phyloP scores from a whole-genome alignment of 2,329 filamentous ascomycete species.

The Microdochium nivale region DNA sequence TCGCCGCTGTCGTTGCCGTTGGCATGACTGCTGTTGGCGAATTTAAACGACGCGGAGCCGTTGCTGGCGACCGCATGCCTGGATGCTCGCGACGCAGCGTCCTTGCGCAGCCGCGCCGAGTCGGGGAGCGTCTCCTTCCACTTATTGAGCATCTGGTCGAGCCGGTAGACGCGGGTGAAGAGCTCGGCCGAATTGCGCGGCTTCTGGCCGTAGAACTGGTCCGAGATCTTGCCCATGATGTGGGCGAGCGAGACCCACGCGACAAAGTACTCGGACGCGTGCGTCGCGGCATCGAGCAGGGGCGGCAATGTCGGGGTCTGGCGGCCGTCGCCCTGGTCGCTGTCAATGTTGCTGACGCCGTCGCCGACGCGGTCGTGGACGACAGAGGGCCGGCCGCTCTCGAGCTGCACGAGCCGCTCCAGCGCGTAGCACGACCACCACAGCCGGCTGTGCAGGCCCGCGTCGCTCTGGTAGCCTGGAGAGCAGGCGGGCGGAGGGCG shows the following conservation, averaged over 20 bases:
- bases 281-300: neutral
- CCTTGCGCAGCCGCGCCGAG: conserved; percentile 1
- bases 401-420: conserved; percentile 14
- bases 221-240: conserved; percentile 8
- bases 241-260: conserved; percentile 7
- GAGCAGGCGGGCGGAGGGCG: neutral
- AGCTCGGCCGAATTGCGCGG: neutral
- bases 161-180: neutral
- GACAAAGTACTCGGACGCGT: conserved; percentile 3
- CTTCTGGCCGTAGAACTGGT: conserved; percentile 7
- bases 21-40: neutral
- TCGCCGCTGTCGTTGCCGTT: neutral
- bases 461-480: neutral
- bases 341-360: neutral
- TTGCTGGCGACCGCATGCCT: neutral
- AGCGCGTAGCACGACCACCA: conserved; percentile 12
- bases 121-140: conserved; percentile 8
- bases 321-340: neutral
- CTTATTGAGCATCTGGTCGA: conserved; percentile 8
- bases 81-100: conserved; percentile 1
- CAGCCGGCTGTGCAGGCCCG: conserved; percentile 1
- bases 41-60: neutral
- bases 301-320: neutral
- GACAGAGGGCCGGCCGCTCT: conserved; percentile 12
- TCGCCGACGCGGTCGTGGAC: conserved; percentile 11